These are phyloP conservation scores for Exophiala alcalophila DNA, from an alignment of 2,329 filamentous ascomycete genomes.

Conservation along the genomic window DNA sequence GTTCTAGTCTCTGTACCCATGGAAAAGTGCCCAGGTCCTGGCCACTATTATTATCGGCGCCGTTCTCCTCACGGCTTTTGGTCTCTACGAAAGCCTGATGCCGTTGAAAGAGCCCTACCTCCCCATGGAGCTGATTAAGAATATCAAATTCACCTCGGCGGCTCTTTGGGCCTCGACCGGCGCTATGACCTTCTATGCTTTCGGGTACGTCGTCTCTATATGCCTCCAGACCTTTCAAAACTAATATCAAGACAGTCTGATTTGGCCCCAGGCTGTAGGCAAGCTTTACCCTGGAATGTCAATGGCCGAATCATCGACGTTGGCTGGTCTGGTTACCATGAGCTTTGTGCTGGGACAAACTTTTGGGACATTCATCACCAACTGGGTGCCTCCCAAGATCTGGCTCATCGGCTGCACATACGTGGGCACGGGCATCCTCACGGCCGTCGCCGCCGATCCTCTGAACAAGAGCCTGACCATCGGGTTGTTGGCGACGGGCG, in stretches of 20 bases:
- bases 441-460: too few species aligned
- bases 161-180: not conserved
- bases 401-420: too few species aligned
- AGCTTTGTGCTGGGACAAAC: not conserved
- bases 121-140: conserved; percentile 6
- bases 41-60: conserved; percentile 40
- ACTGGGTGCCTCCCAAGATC: too few species aligned
- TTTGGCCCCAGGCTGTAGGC: conserved; percentile 6
- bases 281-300: not conserved
- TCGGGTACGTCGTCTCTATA: too few species aligned
- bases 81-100: conserved; percentile 33
- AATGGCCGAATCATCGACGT: not conserved
- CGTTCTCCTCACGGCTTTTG: conserved; percentile 36
- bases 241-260: too few species aligned
- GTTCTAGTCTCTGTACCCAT: conserved; percentile 42
- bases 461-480: too few species aligned
- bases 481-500: too few species aligned
- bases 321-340: not conserved
- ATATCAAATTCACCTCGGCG: not conserved
- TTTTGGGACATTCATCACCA: too few species aligned
- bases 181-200: conserved; percentile 6
- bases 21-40: conserved; percentile 40
- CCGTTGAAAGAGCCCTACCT: conserved; percentile 2
- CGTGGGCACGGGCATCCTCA: too few species aligned
- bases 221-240: too few species aligned